phyloP scores from a whole-genome alignment of 2,329 filamentous ascomycete species.

The Kalaharituber pfeilii region DNA sequence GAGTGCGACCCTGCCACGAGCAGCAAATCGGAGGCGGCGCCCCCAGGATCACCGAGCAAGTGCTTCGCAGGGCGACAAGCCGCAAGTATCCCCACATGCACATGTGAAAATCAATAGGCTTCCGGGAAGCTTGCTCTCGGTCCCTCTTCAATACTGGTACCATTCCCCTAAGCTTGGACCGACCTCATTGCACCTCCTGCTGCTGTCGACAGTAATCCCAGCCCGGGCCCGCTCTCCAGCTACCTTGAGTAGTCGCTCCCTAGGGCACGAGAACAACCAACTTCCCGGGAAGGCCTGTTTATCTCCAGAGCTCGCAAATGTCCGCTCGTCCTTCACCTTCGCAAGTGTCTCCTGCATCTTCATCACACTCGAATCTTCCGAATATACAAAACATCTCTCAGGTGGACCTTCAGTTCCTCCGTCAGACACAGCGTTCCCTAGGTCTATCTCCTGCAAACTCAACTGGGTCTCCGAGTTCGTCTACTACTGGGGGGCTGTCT shows the following conservation, averaged over 20 bases:
- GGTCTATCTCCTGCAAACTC: neutral
- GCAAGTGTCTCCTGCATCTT: neutral
- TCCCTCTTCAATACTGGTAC: too few relatives aligned
- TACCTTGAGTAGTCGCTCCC: too few relatives aligned
- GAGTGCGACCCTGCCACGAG: too few relatives aligned
- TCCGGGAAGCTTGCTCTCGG: constrained; percentile 6
- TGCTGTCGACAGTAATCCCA: neutral
- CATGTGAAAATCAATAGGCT: constrained; percentile 17
- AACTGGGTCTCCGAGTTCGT: constrained; percentile 30
- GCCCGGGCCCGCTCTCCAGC: neutral
- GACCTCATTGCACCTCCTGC: neutral
- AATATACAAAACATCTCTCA: constrained; percentile 14
- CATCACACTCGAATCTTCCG: neutral
- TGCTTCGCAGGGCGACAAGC: too few relatives aligned
- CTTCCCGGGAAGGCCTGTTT: too few relatives aligned
- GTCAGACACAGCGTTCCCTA: constrained; percentile 15
- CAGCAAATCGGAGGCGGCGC: too few relatives aligned
- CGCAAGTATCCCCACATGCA: too few relatives aligned
- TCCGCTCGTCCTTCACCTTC: neutral
- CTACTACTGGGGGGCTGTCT: constrained; percentile 29
- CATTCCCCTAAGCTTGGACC: neutral
- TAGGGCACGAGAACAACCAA: too few relatives aligned
- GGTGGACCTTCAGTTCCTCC: constrained; percentile 18
- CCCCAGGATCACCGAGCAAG: too few relatives aligned
- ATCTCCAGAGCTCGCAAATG: too few relatives aligned